phyloP scores from a whole-genome alignment of 129 eudicot genomes.

The Flaveria trinervia region DNA sequence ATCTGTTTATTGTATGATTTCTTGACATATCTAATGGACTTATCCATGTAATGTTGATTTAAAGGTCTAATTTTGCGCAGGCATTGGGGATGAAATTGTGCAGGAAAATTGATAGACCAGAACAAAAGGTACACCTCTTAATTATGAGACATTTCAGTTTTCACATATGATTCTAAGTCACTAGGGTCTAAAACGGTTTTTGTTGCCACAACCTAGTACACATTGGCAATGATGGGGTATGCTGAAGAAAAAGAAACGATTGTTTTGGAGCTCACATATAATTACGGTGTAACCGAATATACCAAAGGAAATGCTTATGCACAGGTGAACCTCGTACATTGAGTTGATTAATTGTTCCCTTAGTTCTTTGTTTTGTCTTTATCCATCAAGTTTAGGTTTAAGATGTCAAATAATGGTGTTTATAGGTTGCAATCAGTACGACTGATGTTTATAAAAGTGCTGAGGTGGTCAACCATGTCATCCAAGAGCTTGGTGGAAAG shows the following conservation, averaged over 20 bases:
- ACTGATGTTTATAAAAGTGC: conserved; percentile 88
- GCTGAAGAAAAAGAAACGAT: conserved; percentile 71
- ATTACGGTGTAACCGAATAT: conserved; percentile 85
- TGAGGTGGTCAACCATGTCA: conserved; percentile 71
- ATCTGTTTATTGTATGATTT: background rate
- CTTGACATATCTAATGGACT: background rate
- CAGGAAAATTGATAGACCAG: conserved; percentile 78
- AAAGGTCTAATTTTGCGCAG: conserved; percentile 40
- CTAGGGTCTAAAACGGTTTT: background rate
- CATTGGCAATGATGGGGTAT: conserved; percentile 92
- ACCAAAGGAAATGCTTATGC: conserved; percentile 97
- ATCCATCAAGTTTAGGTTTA: background rate
- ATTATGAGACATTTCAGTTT: no score
- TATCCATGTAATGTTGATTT: background rate
- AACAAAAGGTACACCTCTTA: conserved; percentile 56
- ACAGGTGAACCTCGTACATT: conserved; percentile 52
- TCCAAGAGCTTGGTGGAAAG: conserved; percentile 91
- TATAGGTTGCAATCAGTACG: conserved; percentile 83
- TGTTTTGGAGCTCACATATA: conserved; percentile 89
- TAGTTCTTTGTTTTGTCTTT: no score
- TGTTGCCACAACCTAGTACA: conserved; percentile 51
- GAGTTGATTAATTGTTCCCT: background rate
- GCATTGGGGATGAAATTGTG: conserved; percentile 82
- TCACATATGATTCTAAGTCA: background rate
- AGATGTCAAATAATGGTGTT: conserved; percentile 13